Base-by-base conservation (phyloP, 2,329 filamentous ascomycete genomes). In the Penicillium sp. region DNA sequence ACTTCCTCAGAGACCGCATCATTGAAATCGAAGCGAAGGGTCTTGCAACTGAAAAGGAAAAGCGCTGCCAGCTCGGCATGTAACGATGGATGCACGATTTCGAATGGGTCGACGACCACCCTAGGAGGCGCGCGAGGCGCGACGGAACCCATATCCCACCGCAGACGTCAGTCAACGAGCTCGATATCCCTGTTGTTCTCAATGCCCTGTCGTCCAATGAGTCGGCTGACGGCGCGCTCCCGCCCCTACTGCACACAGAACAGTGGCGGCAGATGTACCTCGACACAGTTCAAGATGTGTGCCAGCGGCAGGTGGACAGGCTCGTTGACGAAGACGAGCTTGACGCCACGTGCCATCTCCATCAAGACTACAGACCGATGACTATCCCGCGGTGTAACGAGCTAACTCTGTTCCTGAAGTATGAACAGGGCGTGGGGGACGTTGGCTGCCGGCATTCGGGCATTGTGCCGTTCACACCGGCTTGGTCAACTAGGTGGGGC, bases 1-100 rank as follows among this genome's bases (percentile, higher is more conserved):
- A 52, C 20, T 61, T 61, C 31, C 55, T 61, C 14, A 49, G 58
- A n/a, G 55, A 61, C 43, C 50, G 55, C 35, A 20, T 61, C 43
- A 25, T 58, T 35, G 59, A 61, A 25, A 54, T 54, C 37, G 31
- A 51, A 31, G 37, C 14, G 3, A 55, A 50, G 43, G 43, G 47
- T 51, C 42, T 54, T 11, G 20, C 59, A 4, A 59, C 52, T 10
- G 57, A 59, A 47, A 6, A 55, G 15, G 45, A 55, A 10, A 59
- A 59, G 45, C 45, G 37, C 35, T n/a, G 39, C 31, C 6, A 28
- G 34, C 17, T 50, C n/a, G 0, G 42, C n/a, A 8, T 25, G 28
- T 56, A 56, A n/a, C n/a, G 42, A 37, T 37, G n/a, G 31, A 20
- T 28, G 25, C 25, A 25, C 12, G 28, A 48, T 28, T 8, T 48